Evolutionary conservation across 805 yeast genomes (phyloP).

Genomic region (Hanseniaspora occidentalis): DNA sequence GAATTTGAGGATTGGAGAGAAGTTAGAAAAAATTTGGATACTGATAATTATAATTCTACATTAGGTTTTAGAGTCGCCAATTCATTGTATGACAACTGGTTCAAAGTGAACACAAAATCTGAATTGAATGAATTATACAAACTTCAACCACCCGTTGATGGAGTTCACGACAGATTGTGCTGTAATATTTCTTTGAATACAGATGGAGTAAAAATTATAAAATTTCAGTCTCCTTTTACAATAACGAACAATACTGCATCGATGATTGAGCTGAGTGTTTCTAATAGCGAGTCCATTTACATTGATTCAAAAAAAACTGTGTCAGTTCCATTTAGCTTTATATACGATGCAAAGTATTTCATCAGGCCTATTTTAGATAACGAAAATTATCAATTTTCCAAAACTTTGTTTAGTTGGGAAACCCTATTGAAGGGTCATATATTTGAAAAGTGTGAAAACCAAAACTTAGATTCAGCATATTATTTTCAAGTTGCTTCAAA

Average conservation of each 20-base stretch:
- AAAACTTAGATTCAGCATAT: conserved; percentile 33
- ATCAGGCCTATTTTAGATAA: conserved; percentile 47
- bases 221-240: conserved; percentile 64
- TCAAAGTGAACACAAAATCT: conserved; percentile 51
- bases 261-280: conserved; percentile 32
- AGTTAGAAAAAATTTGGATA: conserved; percentile 66
- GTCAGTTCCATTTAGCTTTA: conserved; percentile 67
- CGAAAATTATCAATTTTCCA: conserved; percentile 57
- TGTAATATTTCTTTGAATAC: conserved; percentile 59
- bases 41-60: conserved; percentile 46
- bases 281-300: conserved; percentile 23
- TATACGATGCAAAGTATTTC: conserved; percentile 42
- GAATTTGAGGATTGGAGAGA: conserved; percentile 90
- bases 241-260: conserved; percentile 59
- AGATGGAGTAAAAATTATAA: conserved; percentile 68
- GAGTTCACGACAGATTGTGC: conserved; percentile 60
- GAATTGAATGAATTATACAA: conserved; percentile 76
- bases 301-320: conserved; percentile 43
- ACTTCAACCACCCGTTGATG: conserved; percentile 46
- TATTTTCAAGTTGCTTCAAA: conserved; percentile 64
- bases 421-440: conserved; percentile 35
- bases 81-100: conserved; percentile 41
- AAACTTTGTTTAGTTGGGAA: conserved; percentile 52
- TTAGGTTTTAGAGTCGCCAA: conserved; percentile 52
- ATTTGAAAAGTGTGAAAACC: conserved; percentile 48